Evolutionary conservation across 2,329 filamentous ascomycete genomes (phyloP).

Genomic region (Neofusicoccum cordaticola): DNA sequence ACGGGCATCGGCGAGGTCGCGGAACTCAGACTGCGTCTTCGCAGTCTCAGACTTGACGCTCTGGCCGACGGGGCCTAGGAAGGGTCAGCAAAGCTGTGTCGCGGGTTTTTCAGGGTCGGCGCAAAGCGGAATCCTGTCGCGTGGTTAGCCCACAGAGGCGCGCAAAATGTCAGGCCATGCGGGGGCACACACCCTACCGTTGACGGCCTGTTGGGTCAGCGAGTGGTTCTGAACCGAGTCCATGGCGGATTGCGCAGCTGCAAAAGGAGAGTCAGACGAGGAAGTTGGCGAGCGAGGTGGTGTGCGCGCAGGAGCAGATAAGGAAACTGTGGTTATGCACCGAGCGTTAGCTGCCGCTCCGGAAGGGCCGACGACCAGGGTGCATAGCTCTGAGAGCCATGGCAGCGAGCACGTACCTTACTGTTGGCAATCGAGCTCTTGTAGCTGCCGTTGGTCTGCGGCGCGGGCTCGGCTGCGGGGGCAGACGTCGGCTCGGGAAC

Average conservation of each 20-base stretch:
- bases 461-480: conserved; percentile 6
- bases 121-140: conserved; percentile 13
- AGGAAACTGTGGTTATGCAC: conserved; percentile 31
- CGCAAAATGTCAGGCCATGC: not conserved
- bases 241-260: conserved; percentile 50
- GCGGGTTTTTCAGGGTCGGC: conserved; percentile 2
- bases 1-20: conserved; percentile 55
- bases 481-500: not conserved
- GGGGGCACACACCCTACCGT: conserved; percentile 42
- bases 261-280: conserved; percentile 11
- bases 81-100: conserved; percentile 22
- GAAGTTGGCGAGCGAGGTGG: conserved; percentile 22
- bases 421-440: conserved; percentile 40
- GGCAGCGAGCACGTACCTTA: conserved; percentile 40
- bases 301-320: conserved; percentile 35
- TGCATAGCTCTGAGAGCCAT: conserved; percentile 20
- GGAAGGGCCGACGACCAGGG: conserved; percentile 25
- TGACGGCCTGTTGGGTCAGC: conserved; percentile 47
- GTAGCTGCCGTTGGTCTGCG: conserved; percentile 18
- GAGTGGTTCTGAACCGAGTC: conserved; percentile 49
- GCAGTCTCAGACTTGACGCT: conserved; percentile 56
- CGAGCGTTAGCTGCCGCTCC: conserved; percentile 35
- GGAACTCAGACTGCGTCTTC: conserved; percentile 57
- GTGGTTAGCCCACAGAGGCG: conserved; percentile 6
- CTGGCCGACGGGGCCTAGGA: conserved; percentile 53